Evolutionary conservation across 768 basidiomycete genomes (phyloP).

Genomic region (Erythrobasidium yunnanense): DNA sequence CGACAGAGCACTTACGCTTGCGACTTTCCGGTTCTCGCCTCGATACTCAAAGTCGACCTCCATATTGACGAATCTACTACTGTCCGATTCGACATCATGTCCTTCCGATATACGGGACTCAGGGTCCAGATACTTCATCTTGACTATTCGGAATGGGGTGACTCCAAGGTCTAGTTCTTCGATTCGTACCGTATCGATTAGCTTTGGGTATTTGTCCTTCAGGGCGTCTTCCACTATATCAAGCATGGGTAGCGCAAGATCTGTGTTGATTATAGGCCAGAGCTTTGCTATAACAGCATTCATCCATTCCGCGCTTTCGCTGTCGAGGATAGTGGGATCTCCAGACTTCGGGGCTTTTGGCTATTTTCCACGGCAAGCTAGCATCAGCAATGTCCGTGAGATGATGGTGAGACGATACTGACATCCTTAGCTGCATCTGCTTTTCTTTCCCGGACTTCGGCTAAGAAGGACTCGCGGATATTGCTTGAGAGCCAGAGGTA

Average conservation of each 20-base stretch:
- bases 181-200: conserved; percentile 10
- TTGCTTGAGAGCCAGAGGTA: background rate
- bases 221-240: conserved; percentile 20
- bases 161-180: conserved; percentile 16
- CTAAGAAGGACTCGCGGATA: background rate
- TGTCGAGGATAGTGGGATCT: background rate
- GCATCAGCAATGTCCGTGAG: conserved; percentile 11
- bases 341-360: too few relatives aligned
- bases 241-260: conserved; percentile 12
- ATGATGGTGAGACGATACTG: background rate
- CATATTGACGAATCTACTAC: conserved; percentile 7
- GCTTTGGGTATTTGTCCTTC: conserved; percentile 2
- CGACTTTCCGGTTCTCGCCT: conserved; percentile 1
- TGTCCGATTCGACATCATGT: conserved; percentile 7
- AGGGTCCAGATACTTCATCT: conserved; percentile 15
- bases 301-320: conserved; percentile 21
- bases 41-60: conserved; percentile 17
- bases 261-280: conserved; percentile 13
- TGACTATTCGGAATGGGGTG: background rate
- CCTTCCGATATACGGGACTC: background rate
- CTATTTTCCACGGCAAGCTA: too few relatives aligned
- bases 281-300: conserved; percentile 7
- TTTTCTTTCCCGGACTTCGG: background rate
- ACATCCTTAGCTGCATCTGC: background rate
- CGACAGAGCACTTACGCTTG: conserved; percentile 17